Conservation (phyloP, 2,329 filamentous ascomycete genomes). For the Colletotrichum sp. region DNA sequence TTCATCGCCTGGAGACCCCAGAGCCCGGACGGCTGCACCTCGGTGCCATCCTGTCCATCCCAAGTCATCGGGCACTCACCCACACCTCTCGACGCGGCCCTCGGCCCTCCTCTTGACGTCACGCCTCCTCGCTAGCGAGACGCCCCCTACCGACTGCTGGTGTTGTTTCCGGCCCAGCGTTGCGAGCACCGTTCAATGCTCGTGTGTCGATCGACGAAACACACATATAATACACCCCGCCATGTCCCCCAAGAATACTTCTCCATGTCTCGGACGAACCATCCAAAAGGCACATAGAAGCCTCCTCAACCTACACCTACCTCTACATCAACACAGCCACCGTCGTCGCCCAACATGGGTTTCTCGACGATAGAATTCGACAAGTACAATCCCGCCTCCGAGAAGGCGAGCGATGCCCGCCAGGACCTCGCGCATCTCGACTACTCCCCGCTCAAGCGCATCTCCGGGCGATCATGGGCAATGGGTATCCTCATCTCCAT, state of each 20-base stretch:
- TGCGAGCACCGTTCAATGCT: not conserved
- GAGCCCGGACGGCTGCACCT: constrained; percentile 11
- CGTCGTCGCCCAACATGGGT: constrained; percentile 19
- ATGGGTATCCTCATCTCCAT: constrained; percentile 48
- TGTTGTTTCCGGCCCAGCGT: not conserved
- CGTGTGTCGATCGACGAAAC: constrained; percentile 10
- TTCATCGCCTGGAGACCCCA: constrained; percentile 17
- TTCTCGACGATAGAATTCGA: constrained; percentile 44
- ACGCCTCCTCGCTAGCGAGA: constrained; percentile 4
- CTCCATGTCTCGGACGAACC: constrained; percentile 11
- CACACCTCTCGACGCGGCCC: not conserved
- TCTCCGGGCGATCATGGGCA: constrained; percentile 39
- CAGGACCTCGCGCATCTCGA: constrained; percentile 43
- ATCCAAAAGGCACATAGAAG: not conserved
- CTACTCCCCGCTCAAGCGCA: constrained; percentile 47
- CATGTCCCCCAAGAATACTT: not conserved
- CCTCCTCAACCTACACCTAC: constrained; percentile 40
- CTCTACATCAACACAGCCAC: constrained; percentile 37
- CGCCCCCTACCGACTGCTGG: not conserved
- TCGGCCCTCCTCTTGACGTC: constrained; percentile 17
- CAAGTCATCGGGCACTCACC: constrained; percentile 13
- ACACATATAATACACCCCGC: constrained; percentile 10
- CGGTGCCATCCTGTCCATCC: constrained; percentile 11
- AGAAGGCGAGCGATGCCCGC: constrained; percentile 36
- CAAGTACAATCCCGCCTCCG: constrained; percentile 43